Evolutionary conservation across 495 filamentous ascomycete species (phyloP), one percentile per base, ranked within the genome.

Genomic region (Aspergillus nidulans): DNA sequence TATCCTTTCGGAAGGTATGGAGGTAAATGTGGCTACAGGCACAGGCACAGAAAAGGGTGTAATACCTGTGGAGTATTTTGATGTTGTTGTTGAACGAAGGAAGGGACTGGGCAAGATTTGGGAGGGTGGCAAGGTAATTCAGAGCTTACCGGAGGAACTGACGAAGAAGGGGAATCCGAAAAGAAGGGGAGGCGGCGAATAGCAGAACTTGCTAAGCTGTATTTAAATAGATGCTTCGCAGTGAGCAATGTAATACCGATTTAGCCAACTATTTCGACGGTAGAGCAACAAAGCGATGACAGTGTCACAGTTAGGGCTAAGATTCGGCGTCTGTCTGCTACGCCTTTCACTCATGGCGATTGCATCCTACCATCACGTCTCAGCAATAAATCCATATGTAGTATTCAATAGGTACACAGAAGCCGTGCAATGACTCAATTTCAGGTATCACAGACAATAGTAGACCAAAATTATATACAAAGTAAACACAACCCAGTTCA

Each of bases 111-210:
- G 85, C 1, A 68, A 83, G 48, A 65, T 90, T 36, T 89, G 85
- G 87, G 79, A 81, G 61, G 71, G 80, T 28, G 87, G 88, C 0
- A 65, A 77, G 63, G 71, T 77, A 61, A 69, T 89, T 6, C 77
- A 79, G 47, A 78, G 85, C 60, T 51, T 77, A 39, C 74, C 75
- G 7, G 61, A 49, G 38, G 50, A 66, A 30, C 61, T 73, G 56
- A 64, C 57, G 1, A 68, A 52, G 16, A 60, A 60, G 30, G 59
- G 60, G 36, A 70, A 64, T 53, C 72, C 72, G 5, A 77, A 76
- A 64, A 63, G 54, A 21, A 62, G 53, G 45, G 45, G 28, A 44
- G 25, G 53, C 4, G 44, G 24, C 1, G 42, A 6, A 15, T 21
- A 25, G 44, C n/a, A 23, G 26, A 19, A 18, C 18, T 39, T 23